A percentile compares a stretch with the other conserved stretches of the same genome.
Evolutionary conservation across 2,329 filamentous ascomycete species (phyloP).

Genomic region (Meredithiella fracta): DNA sequence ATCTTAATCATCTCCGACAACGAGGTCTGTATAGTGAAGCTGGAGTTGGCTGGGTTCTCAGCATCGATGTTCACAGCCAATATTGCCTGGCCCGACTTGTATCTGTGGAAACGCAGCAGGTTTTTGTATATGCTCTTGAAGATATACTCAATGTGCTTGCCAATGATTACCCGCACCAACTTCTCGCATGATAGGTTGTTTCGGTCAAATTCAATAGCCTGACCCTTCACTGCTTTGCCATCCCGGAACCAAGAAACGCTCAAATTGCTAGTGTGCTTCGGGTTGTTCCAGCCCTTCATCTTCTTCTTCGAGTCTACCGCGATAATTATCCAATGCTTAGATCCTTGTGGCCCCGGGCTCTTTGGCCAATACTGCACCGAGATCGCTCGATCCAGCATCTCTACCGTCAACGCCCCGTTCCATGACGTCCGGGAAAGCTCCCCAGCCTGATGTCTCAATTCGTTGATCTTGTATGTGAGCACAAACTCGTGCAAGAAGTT

Average conservation of each 20-base stretch:
- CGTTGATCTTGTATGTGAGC: slow-evolving; percentile 76
- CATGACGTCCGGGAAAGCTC: slow-evolving; percentile 55
- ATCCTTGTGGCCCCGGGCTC: slow-evolving; percentile 32
- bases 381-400: slow-evolving; percentile 64
- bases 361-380: slow-evolving; percentile 83
- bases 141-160: slow-evolving; percentile 56
- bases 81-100: slow-evolving; percentile 39
- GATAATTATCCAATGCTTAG: slow-evolving; percentile 83
- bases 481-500: slow-evolving; percentile 74
- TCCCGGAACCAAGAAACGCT: slow-evolving; percentile 71
- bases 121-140: slow-evolving; percentile 49
- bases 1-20: slow-evolving; percentile 23
- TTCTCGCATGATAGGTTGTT: slow-evolving; percentile 54
- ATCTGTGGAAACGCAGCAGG: slow-evolving; percentile 44
- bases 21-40: slow-evolving; percentile 49
- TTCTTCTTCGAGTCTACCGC: slow-evolving; percentile 55
- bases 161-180: slow-evolving; percentile 58
- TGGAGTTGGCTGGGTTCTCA: slow-evolving; percentile 48
- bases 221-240: slow-evolving; percentile 54
- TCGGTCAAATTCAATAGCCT: slow-evolving; percentile 50
- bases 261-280: slow-evolving; percentile 36
- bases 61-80: slow-evolving; percentile 41
- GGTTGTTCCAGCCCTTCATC: slow-evolving; percentile 23
- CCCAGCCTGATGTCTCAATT: slow-evolving; percentile 60
- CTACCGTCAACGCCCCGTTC: slow-evolving; percentile 61